phyloP scores from a whole-genome alignment of 2,329 filamentous ascomycete species.

The Fusarium proliferatum region DNA sequence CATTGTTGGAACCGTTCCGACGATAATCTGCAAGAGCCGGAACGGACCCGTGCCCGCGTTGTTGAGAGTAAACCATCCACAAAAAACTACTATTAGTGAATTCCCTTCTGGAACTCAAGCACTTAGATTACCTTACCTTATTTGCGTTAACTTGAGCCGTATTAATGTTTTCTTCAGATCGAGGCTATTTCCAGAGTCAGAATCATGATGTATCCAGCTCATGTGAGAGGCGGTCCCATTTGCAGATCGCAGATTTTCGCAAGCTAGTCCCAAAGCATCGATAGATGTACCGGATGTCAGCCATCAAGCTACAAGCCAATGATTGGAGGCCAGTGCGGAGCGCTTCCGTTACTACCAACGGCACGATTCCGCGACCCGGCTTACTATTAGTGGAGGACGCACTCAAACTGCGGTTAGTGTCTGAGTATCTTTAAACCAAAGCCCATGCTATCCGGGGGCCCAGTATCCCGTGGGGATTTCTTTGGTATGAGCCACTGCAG shows the following conservation, averaged over 20 bases:
- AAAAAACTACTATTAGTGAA: too few species aligned
- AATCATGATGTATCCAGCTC: background rate
- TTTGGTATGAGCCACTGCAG: too few species aligned
- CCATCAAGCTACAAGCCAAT: background rate
- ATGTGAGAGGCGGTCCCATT: background rate
- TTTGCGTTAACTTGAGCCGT: too few species aligned
- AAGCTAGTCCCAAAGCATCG: background rate
- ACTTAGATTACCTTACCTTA: too few species aligned
- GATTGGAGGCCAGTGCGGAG: background rate
- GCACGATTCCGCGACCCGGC: background rate
- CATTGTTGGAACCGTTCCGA: background rate
- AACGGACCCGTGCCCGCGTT: background rate
- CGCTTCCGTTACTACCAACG: background rate
- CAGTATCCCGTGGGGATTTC: too few species aligned
- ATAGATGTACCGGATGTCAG: background rate
- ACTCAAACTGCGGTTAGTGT: too few species aligned
- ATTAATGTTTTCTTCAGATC: too few species aligned
- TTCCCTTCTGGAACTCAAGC: too few species aligned
- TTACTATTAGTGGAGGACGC: too few species aligned
- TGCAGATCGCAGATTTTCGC: background rate
- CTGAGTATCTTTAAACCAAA: too few species aligned
- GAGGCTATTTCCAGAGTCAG: background rate
- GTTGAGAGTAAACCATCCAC: accelerated
- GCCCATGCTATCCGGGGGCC: too few species aligned
- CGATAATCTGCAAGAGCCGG: background rate